Conservation (phyloP, 805 yeast genomes). For the Wickerhamomyces subpelliculosus region DNA sequence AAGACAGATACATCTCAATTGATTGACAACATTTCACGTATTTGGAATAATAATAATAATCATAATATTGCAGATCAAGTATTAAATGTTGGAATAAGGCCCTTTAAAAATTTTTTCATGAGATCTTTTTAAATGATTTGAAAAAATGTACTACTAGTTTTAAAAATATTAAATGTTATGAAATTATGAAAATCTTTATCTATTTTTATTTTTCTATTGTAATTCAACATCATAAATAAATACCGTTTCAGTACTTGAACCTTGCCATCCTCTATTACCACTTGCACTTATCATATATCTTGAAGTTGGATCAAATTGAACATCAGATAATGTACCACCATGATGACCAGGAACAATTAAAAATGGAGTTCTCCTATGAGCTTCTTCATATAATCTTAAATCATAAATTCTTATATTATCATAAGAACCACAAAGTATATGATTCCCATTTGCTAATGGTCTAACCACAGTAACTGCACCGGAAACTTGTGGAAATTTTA, state of each 20-base stretch:
- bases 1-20: background rate
- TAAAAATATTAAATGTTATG: no score
- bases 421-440: constrained; percentile 78
- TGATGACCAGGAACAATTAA: constrained; percentile 94
- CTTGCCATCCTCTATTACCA: constrained; percentile 96
- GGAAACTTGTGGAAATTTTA: constrained; percentile 77
- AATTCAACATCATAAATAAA: constrained; percentile 73
- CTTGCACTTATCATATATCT: constrained; percentile 85
- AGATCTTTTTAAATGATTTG: background rate
- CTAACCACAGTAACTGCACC: constrained; percentile 84
- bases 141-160: no score
- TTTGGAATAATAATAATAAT: background rate
- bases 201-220: constrained; percentile 9
- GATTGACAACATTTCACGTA: background rate
- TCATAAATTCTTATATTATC: constrained; percentile 90
- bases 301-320: constrained; percentile 81
- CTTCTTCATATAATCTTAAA: constrained; percentile 38
- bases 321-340: constrained; percentile 78
- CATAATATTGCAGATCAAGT: no score
- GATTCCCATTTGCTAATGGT: constrained; percentile 75
- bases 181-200: no score
- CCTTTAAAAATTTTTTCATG: constrained; percentile 1
- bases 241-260: constrained; percentile 71
- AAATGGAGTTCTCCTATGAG: constrained; percentile 51
- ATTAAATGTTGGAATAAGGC: constrained; percentile 1